Percentiles rank a stretch among this genome's conserved stretches.
phyloP scores from a whole-genome alignment of 345 rosid species.

The Eucalyptus pauciflora region DNA sequence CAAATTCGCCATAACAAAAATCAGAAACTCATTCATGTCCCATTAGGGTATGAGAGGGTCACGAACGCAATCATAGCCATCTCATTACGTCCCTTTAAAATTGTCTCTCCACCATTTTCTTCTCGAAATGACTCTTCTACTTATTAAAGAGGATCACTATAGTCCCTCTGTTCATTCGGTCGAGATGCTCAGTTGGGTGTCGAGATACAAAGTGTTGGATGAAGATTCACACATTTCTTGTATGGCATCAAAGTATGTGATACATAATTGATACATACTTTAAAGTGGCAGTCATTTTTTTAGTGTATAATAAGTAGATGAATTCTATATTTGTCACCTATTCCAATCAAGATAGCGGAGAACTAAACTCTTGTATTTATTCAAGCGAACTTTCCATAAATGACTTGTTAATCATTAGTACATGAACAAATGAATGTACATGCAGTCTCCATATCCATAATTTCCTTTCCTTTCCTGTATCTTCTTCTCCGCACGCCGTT shows the following conservation, averaged over 20 bases:
- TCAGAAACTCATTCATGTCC: background rate
- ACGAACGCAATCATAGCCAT: background rate
- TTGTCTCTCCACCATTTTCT: too few species aligned
- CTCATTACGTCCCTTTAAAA: background rate
- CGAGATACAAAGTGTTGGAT: background rate
- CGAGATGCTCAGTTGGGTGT: rapidly evolving
- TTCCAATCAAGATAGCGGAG: background rate
- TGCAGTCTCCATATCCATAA: background rate
- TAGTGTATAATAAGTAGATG: background rate
- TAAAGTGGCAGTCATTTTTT: background rate
- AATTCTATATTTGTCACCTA: background rate
- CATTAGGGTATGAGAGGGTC: background rate
- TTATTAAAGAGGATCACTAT: background rate
- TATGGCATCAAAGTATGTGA: rapidly evolving
- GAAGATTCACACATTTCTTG: background rate
- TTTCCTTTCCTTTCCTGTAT: background rate
- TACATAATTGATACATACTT: background rate
- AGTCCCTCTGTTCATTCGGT: too few species aligned
- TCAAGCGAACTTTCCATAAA: background rate
- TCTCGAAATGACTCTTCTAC: background rate
- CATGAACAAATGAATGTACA: background rate
- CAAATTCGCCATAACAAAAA: background rate
- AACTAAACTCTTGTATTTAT: background rate
- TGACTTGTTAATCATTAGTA: background rate
- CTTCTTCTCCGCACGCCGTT: background rate